Conservation (phyloP, 495 filamentous ascomycete species). For the Podospora pseudoanserina region DNA sequence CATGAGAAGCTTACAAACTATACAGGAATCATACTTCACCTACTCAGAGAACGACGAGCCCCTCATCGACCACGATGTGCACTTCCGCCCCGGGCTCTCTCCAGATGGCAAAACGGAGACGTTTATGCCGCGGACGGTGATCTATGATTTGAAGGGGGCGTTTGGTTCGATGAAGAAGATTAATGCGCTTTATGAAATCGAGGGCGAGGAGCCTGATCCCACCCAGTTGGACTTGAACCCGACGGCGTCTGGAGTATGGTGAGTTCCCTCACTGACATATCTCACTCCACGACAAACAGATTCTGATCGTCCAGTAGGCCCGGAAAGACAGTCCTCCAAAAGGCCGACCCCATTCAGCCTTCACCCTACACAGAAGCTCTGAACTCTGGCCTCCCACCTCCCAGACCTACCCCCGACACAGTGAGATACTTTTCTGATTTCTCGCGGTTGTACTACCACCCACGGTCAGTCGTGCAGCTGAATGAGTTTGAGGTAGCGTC, state of each 20-base stretch:
- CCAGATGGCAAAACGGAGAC: conserved; percentile 75
- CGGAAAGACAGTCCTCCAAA: conserved; percentile 64
- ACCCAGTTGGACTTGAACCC: conserved; percentile 30
- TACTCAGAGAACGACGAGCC: conserved; percentile 64
- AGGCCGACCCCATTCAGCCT: conserved; percentile 59
- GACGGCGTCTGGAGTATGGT: conserved; percentile 53
- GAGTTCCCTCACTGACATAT: conserved; percentile 1
- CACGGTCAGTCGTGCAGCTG: conserved; percentile 81
- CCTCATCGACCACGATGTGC: conserved; percentile 82
- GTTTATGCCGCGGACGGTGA: conserved; percentile 82
- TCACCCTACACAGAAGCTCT: conserved; percentile 75
- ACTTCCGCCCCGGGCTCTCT: conserved; percentile 84
- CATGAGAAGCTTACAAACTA: conserved; percentile 10
- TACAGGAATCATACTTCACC: conserved; percentile 96
- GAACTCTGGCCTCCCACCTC: conserved; percentile 53
- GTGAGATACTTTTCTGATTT: conserved; percentile 97
- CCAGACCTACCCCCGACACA: conserved; percentile 59
- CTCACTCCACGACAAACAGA: not conserved
- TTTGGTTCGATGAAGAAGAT: conserved; percentile 85
- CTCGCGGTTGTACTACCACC: conserved; percentile 86
- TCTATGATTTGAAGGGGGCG: conserved; percentile 91
- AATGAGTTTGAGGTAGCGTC: conserved; percentile 82
- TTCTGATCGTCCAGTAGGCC: conserved; percentile 48
- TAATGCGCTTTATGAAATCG: conserved; percentile 79
- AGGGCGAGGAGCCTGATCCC: conserved; percentile 47